Evolutionary conservation across 441 rosid genomes (phyloP), one percentile per base, ranked within the genome.

Genomic region (Populus hybrid): DNA sequence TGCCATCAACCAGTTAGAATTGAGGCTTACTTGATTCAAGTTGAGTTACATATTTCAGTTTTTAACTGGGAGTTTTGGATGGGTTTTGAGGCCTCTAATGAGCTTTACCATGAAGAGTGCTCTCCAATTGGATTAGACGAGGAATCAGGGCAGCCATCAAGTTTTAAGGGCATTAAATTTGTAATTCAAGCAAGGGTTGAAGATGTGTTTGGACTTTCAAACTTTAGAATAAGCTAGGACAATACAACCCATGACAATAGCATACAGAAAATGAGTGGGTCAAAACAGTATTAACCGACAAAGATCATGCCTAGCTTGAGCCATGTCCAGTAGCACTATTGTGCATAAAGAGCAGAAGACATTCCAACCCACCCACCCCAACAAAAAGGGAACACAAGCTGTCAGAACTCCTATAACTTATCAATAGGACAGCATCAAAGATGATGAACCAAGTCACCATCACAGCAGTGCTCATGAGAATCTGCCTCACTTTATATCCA

Each of bases 401-500:
- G 50, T 59, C 35, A 38, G 23, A 35, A 64, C 23, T 38, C 69
- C 16, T 9, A 65, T 14, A 16, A 2, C 33, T 18, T 18, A 72
- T 56, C 24, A 72, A 9, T 26, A 56, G 24, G 63, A 72, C 23
- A 4, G 28, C 10, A 38, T 18, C 42, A 3, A 40, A 29, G 31
- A 29, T 29, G 31, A 56, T 35, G 66, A 56, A 56, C 23, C 9
- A 31, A 72, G 66, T 31, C 33, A 72, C 28, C 63, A 18, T 29
- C 38, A 72, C 21, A 35, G 18, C 9, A 61, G 42, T 31, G 38
- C n/a, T 29, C 45, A 73, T 14, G 31, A 10, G 16, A 73, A 67
- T 67, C 64, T 72, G 14, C 42, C 65, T 29, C 14, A 3, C 64
- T 64, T 74, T 36, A 38, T 31, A 38, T 24, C 76, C 70, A 74